phyloP scores from a whole-genome alignment of 768 basidiomycete species.

The Amylocystis lapponica region DNA sequence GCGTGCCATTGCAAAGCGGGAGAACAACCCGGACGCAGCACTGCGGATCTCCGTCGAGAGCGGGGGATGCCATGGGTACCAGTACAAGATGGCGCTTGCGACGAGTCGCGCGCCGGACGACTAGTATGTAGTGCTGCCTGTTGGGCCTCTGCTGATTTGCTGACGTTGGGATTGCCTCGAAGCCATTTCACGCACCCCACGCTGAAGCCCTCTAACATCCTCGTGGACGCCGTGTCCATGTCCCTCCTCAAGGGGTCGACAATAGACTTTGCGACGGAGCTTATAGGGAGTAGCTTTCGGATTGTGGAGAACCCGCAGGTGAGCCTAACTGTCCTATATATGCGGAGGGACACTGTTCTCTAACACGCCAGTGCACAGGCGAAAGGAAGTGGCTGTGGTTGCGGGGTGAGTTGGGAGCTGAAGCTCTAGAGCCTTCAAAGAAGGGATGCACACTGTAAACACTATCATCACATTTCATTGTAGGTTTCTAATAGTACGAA shows the following conservation, averaged over 20 bases:
- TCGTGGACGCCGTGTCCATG: constrained; percentile 85
- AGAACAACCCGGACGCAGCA: constrained; percentile 58
- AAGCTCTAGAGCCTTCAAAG: constrained; percentile 38
- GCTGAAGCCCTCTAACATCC: constrained; percentile 65
- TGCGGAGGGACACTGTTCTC: no score
- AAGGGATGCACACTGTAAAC: no score
- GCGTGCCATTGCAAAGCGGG: constrained; percentile 55
- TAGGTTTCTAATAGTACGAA: no score
- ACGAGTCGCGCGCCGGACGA: constrained; percentile 61
- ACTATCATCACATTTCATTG: no score
- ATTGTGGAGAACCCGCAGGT: constrained; percentile 73
- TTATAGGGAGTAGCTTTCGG: constrained; percentile 90
- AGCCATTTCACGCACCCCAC: constrained; percentile 72
- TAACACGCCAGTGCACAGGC: constrained; percentile 36
- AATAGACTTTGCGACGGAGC: constrained; percentile 87
- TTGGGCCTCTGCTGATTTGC: not conserved
- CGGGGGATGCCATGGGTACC: constrained; percentile 96
- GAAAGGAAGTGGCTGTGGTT: constrained; percentile 87
- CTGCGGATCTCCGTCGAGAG: constrained; percentile 84
- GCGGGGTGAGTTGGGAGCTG: constrained; percentile 93
- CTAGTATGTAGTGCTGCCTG: constrained; percentile 65
- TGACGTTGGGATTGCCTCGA: not conserved
- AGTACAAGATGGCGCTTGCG: constrained; percentile 88
- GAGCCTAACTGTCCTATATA: not conserved
- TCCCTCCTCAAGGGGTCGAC: constrained; percentile 82